Base-by-base conservation (phyloP, 164 flowering plant genomes). In the Cinnamomum chago region DNA sequence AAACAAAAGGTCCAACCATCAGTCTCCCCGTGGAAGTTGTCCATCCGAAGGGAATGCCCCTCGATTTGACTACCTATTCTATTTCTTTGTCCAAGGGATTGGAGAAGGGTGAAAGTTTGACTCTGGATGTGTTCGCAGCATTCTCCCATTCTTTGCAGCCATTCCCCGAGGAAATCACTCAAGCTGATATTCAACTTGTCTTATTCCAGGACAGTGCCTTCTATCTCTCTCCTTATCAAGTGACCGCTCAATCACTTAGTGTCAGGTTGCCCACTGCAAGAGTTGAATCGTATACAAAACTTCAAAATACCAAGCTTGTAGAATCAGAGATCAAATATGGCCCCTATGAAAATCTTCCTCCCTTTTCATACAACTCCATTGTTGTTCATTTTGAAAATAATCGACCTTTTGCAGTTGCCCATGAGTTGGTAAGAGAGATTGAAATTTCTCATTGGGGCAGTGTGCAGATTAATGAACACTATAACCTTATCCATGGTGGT, bases 371-470 rank as follows among this genome's bases (percentile, higher is more conserved):
- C 78, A 47, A 83, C 55, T 93, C 95, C 13, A 78, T 93, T 30
- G 84, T 82, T 62, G 82, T 92, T 74, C 98, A 95, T 79, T 93
- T 85, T 77, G 95, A 88, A 72, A 87, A 82, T 81, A 90, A 90
- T 71, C 81, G 79, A 25, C 94, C 98, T 55, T 91, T 92, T 84
- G 86, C 94, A 25, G 89, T 93, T 79, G 99, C 96, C 71, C 73
- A 83, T 76, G 89, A 90, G 81, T 83, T 95, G 79, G 85, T 86
- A 69, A 82, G 98, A 25, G 99, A 95, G 83, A 88, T 95, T 76
- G 98, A 93, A 78, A 79, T 93, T 78, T 95, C 98, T 50, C 99
- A 95, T 74, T 95, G 98, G 99, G 99, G 99, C 66, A 92, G 84
- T 76, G 88, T 95, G 73, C 97, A 92, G 79, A 80, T 95, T 66